Evolutionary conservation across 2,329 filamentous ascomycete species (phyloP).

Genomic region (Cordyceps javanica): DNA sequence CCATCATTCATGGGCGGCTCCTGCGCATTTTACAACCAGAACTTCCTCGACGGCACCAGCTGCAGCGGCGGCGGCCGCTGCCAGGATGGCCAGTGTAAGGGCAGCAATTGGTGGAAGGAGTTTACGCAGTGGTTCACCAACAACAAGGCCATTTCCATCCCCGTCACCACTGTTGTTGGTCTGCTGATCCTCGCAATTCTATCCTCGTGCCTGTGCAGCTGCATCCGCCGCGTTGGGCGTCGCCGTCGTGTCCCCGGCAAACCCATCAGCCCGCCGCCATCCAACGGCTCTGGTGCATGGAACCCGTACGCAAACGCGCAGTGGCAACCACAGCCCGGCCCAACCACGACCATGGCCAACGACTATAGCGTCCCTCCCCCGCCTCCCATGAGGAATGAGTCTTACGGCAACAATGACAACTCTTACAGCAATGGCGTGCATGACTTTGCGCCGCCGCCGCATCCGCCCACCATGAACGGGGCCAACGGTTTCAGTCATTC

Average conservation of each 20-base stretch:
- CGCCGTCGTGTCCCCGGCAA: slow-evolving; percentile 20
- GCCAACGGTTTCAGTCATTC: too few species aligned
- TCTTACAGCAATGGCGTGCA: slow-evolving; percentile 2
- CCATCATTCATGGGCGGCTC: slow-evolving; percentile 58
- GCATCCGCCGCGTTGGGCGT: slow-evolving; percentile 22
- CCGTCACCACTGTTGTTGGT: slow-evolving; percentile 65
- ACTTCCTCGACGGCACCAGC: slow-evolving; percentile 86
- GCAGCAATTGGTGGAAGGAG: slow-evolving; percentile 61
- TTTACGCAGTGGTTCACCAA: slow-evolving; percentile 69
- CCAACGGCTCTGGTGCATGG: slow-evolving; percentile 11
- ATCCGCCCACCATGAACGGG: too few species aligned
- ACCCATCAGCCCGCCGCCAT: slow-evolving; percentile 17
- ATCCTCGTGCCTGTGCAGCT: slow-evolving; percentile 57
- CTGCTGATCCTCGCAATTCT: slow-evolving; percentile 65
- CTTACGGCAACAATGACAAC: neutral
- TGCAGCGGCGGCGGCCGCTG: slow-evolving; percentile 79
- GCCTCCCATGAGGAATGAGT: neutral
- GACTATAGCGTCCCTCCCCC: neutral
- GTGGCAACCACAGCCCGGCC: slow-evolving; percentile 14
- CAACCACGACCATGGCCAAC: slow-evolving; percentile 14
- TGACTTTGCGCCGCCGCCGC: slow-evolving; percentile 2
- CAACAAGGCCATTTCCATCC: slow-evolving; percentile 79
- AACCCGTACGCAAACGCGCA: slow-evolving; percentile 16
- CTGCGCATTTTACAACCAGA: slow-evolving; percentile 76
- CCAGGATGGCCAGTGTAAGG: slow-evolving; percentile 69